Evolutionary conservation across 768 basidiomycete genomes (phyloP).

Genomic region (Boletus eberwhitei): DNA sequence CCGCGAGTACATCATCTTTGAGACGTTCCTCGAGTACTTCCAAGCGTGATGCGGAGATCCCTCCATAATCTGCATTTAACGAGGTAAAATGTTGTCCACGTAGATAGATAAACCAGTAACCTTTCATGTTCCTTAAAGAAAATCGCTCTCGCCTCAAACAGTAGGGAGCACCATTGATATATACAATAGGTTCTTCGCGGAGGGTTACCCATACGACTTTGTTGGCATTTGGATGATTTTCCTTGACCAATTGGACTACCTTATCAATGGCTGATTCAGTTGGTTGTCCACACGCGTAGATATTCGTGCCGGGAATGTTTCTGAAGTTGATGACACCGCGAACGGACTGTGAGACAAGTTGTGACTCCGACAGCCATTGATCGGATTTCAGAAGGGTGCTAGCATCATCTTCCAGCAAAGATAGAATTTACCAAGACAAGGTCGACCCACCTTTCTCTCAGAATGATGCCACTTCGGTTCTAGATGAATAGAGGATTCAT

Average conservation of each 20-base stretch:
- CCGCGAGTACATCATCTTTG: conserved; percentile 81
- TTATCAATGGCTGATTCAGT: conserved; percentile 80
- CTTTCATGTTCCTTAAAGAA: conserved; percentile 93
- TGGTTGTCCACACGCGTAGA: conserved; percentile 94
- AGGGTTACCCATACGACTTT: conserved; percentile 88
- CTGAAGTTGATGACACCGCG: conserved; percentile 97
- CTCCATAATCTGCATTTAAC: conserved; percentile 74
- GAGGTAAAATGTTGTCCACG: not conserved
- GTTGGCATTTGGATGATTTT: conserved; percentile 54
- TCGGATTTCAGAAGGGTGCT: conserved; percentile 91
- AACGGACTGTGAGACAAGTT: conserved; percentile 61
- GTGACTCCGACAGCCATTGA: conserved; percentile 78
- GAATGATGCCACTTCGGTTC: conserved; percentile 91
- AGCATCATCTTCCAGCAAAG: not conserved
- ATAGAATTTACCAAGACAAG: conserved; percentile 2
- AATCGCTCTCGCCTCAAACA: conserved; percentile 84
- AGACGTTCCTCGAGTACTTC: conserved; percentile 91
- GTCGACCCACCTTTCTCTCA: conserved; percentile 72
- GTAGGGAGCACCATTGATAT: conserved; percentile 91
- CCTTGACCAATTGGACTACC: conserved; percentile 64
- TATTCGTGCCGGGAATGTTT: conserved; percentile 70
- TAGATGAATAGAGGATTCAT: conserved; percentile 28
- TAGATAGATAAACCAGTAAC: conserved; percentile 31
- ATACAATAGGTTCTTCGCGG: conserved; percentile 89
- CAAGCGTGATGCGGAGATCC: conserved; percentile 85